These are phyloP conservation scores for Musa itinerans DNA, from an alignment of 176 grass and related monocot species.

Conservation along the genomic window DNA sequence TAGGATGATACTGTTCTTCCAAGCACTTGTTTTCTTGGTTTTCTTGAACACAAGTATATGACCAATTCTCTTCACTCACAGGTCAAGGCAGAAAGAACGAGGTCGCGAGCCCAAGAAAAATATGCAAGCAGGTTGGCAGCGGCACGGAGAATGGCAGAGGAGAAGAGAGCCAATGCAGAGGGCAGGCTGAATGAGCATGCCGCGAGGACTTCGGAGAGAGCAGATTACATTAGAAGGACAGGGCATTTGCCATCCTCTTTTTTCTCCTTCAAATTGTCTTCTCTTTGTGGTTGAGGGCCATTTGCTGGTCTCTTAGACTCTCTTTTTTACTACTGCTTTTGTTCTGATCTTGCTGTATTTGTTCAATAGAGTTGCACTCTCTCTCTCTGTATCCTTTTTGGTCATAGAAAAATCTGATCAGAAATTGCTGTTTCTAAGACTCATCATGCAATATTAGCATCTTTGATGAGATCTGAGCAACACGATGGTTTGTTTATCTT, in stretches of 20 bases:
- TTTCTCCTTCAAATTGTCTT: conserved; percentile 76
- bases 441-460: no score
- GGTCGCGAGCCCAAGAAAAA: conserved; percentile 67
- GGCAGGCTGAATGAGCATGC: conserved; percentile 56
- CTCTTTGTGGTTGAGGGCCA: conserved; percentile 48
- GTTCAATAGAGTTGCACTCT: no score
- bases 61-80: conserved; percentile 10
- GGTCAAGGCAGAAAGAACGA: conserved; percentile 86
- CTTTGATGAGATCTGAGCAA: no score
- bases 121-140: conserved; percentile 48
- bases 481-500: no score
- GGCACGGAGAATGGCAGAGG: conserved; percentile 49
- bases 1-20: no score
- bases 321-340: background rate
- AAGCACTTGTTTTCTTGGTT: background rate
- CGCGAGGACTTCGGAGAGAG: conserved; percentile 57
- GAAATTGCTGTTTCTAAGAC: no score
- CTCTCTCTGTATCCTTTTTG: no score
- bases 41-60: no score
- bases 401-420: no score
- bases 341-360: background rate
- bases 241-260: conserved; percentile 68
- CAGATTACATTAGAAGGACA: conserved; percentile 76
- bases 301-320: background rate
- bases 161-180: conserved; percentile 59